Evolutionary conservation across 2,329 filamentous ascomycete genomes (phyloP).

Genomic region (Aschersonia sp.): DNA sequence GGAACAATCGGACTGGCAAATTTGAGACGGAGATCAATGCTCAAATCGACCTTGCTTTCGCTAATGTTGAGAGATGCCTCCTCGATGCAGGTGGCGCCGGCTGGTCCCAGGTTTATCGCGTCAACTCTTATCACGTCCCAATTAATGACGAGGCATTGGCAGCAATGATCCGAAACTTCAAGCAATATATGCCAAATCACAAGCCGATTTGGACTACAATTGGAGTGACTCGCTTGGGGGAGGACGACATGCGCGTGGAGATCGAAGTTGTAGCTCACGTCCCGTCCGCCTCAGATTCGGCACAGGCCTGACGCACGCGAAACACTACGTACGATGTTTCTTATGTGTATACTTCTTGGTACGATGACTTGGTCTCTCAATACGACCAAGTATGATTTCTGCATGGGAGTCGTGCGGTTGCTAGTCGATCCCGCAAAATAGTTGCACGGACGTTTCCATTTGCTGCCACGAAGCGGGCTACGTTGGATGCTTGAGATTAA

Average conservation of each 20-base stretch:
- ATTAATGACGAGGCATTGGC: slow-evolving; percentile 23
- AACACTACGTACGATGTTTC: no score
- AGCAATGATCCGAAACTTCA: slow-evolving; percentile 30
- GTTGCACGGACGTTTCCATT: no score
- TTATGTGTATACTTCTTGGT: no score
- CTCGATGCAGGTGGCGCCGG: slow-evolving; percentile 38
- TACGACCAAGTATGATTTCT: no score
- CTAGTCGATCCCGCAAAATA: no score
- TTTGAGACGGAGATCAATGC: slow-evolving; percentile 21
- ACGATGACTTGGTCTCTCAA: no score
- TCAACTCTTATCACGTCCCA: slow-evolving; percentile 29
- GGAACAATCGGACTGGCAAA: slow-evolving; percentile 11
- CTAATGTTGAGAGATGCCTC: slow-evolving; percentile 37
- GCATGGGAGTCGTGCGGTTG: no score
- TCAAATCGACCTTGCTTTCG: slow-evolving; percentile 37
- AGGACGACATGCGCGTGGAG: slow-evolving; percentile 40
- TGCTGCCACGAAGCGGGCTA: no score
- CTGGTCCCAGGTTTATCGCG: slow-evolving; percentile 37
- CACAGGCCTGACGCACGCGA: not conserved
- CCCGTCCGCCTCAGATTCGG: not conserved
- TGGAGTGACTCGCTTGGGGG: slow-evolving; percentile 30
- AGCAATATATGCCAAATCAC: slow-evolving; percentile 35
- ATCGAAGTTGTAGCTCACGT: slow-evolving; percentile 40
- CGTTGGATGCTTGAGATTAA: no score
- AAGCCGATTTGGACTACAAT: slow-evolving; percentile 38